These are phyloP conservation scores for Brassica napus DNA, from an alignment of 345 rosid genomes.

Conservation along the genomic window DNA sequence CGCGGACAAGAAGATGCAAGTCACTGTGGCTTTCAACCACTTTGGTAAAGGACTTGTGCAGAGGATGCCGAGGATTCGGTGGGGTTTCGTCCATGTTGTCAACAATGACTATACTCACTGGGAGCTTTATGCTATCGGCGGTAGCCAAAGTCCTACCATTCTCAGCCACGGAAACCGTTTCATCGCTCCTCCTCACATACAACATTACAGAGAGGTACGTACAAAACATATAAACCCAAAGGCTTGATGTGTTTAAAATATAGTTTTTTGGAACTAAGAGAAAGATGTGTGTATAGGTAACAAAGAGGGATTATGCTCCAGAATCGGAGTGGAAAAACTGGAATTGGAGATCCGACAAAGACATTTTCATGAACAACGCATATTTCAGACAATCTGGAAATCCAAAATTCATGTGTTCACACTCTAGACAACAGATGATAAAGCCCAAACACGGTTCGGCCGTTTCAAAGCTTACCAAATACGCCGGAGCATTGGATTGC, in stretches of 20 bases:
- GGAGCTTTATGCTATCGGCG: conserved; percentile 76
- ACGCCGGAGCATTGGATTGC: conserved; percentile 50
- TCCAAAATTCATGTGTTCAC: conserved; percentile 26
- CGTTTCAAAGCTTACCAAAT: conserved; percentile 43
- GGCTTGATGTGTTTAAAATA: neutral
- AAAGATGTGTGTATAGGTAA: conserved; percentile 42
- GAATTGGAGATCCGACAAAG: conserved; percentile 76
- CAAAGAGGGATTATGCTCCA: conserved; percentile 55
- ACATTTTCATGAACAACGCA: conserved; percentile 59
- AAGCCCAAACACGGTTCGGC: conserved; percentile 41
- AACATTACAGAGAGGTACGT: conserved; percentile 50
- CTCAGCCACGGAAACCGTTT: conserved; percentile 78
- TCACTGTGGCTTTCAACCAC: conserved; percentile 77
- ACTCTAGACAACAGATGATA: conserved; percentile 37
- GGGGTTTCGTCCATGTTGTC: conserved; percentile 75
- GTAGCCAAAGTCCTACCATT: conserved; percentile 65
- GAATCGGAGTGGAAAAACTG: conserved; percentile 57
- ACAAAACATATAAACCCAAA: neutral
- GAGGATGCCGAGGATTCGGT: conserved; percentile 78
- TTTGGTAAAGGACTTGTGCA: conserved; percentile 73
- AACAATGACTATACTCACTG: conserved; percentile 82
- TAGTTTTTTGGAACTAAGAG: neutral
- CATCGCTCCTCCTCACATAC: conserved; percentile 53
- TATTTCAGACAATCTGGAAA: conserved; percentile 54
- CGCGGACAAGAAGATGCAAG: conserved; percentile 54